A percentile compares a stretch with the other conserved stretches of the same genome.
These are phyloP conservation scores for Diaporthe sp. DNA, from an alignment of 2,329 filamentous ascomycete species.

Conservation along the genomic window DNA sequence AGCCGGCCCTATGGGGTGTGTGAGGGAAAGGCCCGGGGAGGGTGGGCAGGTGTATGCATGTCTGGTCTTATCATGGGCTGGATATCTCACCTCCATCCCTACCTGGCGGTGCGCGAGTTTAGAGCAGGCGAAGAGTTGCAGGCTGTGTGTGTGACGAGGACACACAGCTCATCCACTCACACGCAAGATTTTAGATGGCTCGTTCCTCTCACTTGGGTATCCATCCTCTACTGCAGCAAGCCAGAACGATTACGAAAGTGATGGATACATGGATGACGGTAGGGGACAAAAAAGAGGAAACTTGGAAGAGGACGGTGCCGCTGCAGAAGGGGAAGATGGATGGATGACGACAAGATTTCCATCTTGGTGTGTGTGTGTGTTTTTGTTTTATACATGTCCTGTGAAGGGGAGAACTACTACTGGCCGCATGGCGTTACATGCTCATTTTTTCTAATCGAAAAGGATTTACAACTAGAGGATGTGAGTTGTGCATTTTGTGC, in stretches of 20 bases:
- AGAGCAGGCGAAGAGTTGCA: neutral
- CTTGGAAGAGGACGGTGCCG: neutral
- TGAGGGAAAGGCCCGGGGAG: neutral
- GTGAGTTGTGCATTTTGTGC: neutral
- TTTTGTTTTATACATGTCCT: slow-evolving; percentile 31
- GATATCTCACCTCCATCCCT: neutral
- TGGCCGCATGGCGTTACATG: slow-evolving; percentile 40
- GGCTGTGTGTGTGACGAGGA: slow-evolving; percentile 8
- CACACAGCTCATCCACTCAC: neutral
- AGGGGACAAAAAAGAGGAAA: neutral
- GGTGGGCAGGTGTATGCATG: too few species aligned
- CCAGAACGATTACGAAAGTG: slow-evolving; percentile 7
- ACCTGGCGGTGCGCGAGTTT: neutral
- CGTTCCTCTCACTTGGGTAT: slow-evolving; percentile 11
- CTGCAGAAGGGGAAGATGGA: slow-evolving; percentile 3
- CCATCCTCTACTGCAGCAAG: slow-evolving; percentile 1
- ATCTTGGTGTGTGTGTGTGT: slow-evolving; percentile 21
- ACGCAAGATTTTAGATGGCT: slow-evolving; percentile 13
- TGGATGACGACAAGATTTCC: slow-evolving; percentile 8
- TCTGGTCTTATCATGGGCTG: neutral
- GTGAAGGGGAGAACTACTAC: slow-evolving; percentile 34
- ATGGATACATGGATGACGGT: slow-evolving; percentile 8
- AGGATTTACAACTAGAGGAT: slow-evolving; percentile 10
- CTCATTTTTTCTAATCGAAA: slow-evolving; percentile 35
- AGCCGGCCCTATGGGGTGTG: too few species aligned